phyloP scores from a whole-genome alignment of 495 filamentous ascomycete species.

The Podospora sp. region DNA sequence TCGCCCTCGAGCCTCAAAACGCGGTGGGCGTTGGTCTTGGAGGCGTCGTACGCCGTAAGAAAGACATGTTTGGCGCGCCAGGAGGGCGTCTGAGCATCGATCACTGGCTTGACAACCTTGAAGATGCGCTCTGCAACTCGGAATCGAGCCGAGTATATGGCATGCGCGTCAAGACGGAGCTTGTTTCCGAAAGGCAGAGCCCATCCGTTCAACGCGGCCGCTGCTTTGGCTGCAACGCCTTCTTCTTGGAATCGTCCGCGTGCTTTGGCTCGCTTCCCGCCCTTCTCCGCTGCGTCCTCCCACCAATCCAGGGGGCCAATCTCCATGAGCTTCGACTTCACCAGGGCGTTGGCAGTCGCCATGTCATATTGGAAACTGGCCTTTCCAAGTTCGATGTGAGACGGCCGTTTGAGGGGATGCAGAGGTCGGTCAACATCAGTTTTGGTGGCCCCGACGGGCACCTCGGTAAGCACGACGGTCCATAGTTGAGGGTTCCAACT shows the following conservation, averaged over 20 bases:
- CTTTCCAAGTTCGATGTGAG: constrained; percentile 25
- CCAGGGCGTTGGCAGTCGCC: constrained; percentile 15
- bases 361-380: constrained; percentile 26
- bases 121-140: constrained; percentile 39
- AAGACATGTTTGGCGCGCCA: constrained; percentile 34
- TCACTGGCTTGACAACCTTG: constrained; percentile 35
- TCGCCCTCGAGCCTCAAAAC: constrained; percentile 48
- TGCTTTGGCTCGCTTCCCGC: constrained; percentile 36
- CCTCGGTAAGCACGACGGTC: constrained; percentile 33
- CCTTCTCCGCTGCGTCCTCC: constrained; percentile 25
- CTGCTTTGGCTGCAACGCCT: constrained; percentile 37
- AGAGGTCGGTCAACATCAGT: constrained; percentile 26
- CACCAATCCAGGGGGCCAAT: constrained; percentile 39
- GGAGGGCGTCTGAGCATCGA: constrained; percentile 35
- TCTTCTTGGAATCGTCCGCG: constrained; percentile 37
- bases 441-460: constrained; percentile 25
- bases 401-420: constrained; percentile 14
- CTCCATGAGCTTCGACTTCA: constrained; percentile 34
- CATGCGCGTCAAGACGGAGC: constrained; percentile 35
- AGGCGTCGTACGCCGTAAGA: constrained; percentile 32
- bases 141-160: constrained; percentile 41
- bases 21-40: constrained; percentile 25
- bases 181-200: constrained; percentile 26
- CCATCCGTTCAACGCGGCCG: constrained; percentile 25
- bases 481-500: constrained; percentile 11